A percentile compares a stretch with the other conserved stretches of the same genome.
phyloP scores from a whole-genome alignment of 2,329 filamentous ascomycete genomes.

The Paraphoma sp. region DNA sequence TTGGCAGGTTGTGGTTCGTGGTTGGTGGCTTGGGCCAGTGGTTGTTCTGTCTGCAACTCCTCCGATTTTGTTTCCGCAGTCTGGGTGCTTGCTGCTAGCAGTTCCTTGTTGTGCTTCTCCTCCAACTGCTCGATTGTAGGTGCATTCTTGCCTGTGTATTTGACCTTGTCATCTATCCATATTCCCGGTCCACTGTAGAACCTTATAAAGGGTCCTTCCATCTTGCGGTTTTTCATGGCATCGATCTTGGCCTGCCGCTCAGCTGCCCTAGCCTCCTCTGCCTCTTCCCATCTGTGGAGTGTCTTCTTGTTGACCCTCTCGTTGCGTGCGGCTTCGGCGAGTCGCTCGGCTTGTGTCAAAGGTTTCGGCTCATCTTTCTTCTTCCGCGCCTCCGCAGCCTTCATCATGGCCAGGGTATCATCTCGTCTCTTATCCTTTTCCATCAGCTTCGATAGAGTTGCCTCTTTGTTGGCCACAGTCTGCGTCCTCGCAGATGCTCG shows the following conservation, averaged over 20 bases:
- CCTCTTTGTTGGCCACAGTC: slow-evolving; percentile 66
- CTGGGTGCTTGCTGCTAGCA: slow-evolving; percentile 11
- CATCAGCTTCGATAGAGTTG: slow-evolving; percentile 72
- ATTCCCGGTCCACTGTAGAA: slow-evolving; percentile 93
- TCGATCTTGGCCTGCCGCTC: slow-evolving; percentile 83
- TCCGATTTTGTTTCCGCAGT: background rate
- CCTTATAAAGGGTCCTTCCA: slow-evolving; percentile 87
- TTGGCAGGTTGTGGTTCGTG: slow-evolving; percentile 3
- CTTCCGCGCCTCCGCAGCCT: slow-evolving; percentile 66
- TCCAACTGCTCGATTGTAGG: slow-evolving; percentile 45
- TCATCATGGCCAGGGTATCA: slow-evolving; percentile 72
- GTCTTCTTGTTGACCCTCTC: slow-evolving; percentile 90
- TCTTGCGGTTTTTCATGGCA: slow-evolving; percentile 82
- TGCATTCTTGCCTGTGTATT: slow-evolving; percentile 65
- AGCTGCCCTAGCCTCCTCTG: slow-evolving; percentile 86
- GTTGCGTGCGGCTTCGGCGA: slow-evolving; percentile 81
- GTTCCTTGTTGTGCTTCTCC: slow-evolving; percentile 45
- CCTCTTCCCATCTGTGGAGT: slow-evolving; percentile 90
- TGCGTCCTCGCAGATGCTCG: slow-evolving; percentile 68
- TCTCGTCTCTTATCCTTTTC: slow-evolving; percentile 74
- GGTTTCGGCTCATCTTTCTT: slow-evolving; percentile 78
- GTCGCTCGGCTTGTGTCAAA: slow-evolving; percentile 85
- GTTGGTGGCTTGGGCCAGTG: slow-evolving; percentile 4
- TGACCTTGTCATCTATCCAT: slow-evolving; percentile 78
- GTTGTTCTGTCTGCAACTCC: background rate